Percentiles rank a stretch among this genome's conserved stretches.
Evolutionary conservation across 805 yeast species (phyloP).

Genomic region (Teunomyces barrocoloradensis): DNA sequence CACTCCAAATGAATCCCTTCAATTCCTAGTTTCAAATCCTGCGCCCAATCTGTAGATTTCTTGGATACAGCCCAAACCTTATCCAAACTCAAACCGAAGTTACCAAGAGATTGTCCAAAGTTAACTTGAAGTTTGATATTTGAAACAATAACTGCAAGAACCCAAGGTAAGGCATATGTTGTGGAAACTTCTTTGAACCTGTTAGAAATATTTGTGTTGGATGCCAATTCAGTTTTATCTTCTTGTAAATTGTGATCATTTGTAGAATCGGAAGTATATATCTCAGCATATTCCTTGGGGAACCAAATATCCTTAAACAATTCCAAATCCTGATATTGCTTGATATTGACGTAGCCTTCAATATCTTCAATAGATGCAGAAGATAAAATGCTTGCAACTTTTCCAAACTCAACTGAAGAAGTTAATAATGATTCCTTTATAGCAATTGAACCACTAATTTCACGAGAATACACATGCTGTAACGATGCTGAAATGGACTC

Average conservation of each 20-base stretch:
- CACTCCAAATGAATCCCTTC: constrained; percentile 51
- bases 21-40: constrained; percentile 61
- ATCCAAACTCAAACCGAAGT: constrained; percentile 52
- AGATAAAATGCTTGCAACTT: constrained; percentile 42
- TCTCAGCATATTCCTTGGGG: constrained; percentile 33
- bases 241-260: neutral
- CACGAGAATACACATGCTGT: constrained; percentile 90
- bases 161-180: constrained; percentile 73
- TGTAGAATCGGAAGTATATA: constrained; percentile 4
- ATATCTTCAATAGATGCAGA: constrained; percentile 55
- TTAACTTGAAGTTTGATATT: constrained; percentile 60
- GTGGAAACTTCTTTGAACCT: constrained; percentile 57
- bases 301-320: constrained; percentile 83
- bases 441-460: constrained; percentile 69
- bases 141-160: constrained; percentile 53
- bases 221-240: constrained; percentile 15
- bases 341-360: constrained; percentile 65
- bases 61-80: constrained; percentile 67
- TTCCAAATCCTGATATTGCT: constrained; percentile 84
- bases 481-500: constrained; percentile 65
- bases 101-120: constrained; percentile 82
- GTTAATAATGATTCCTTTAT: constrained; percentile 47
- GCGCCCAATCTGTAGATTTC: constrained; percentile 68
- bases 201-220: constrained; percentile 39
- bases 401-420: constrained; percentile 46